phyloP scores from a whole-genome alignment of 164 flowering plant genomes.

The Chimonanthus salicifolius region DNA sequence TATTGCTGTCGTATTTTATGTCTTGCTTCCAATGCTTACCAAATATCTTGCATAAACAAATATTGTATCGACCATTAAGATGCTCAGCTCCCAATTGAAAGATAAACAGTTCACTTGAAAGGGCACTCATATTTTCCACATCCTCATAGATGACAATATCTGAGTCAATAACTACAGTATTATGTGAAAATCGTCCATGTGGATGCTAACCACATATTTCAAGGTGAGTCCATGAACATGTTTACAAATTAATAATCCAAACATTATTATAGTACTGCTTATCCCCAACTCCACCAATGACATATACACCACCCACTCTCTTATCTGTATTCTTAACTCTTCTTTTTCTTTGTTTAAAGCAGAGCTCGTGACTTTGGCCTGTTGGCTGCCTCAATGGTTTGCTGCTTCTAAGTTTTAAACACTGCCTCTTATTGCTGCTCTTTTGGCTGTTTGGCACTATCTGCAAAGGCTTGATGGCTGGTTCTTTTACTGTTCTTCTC shows the following conservation, averaged over 20 bases:
- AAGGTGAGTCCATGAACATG: constrained; percentile 65
- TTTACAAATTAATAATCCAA: constrained; percentile 63
- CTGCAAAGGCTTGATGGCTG: too few relatives aligned
- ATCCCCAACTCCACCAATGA: constrained; percentile 93
- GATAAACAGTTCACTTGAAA: constrained; percentile 62
- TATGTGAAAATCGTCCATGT: constrained; percentile 94
- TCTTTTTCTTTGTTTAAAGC: too few relatives aligned
- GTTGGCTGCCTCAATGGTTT: too few relatives aligned
- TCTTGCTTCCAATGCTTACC: constrained; percentile 52
- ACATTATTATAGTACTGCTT: constrained; percentile 78
- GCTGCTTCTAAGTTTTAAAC: too few relatives aligned
- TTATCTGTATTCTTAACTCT: too few relatives aligned
- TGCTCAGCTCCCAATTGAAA: constrained; percentile 64
- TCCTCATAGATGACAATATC: constrained; percentile 82
- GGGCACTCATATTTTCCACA: constrained; percentile 99
- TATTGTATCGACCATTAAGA: constrained; percentile 53
- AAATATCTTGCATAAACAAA: constrained; percentile 52
- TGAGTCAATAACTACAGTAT: constrained; percentile 55
- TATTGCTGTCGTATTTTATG: too few relatives aligned
- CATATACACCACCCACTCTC: too few relatives aligned
- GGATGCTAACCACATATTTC: constrained; percentile 62
- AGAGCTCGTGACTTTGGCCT: too few relatives aligned
- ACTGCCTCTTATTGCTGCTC: too few relatives aligned
- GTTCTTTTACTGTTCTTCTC: too few relatives aligned
- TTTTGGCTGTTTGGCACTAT: too few relatives aligned